Evolutionary conservation across 2,329 filamentous ascomycete genomes (phyloP).

Genomic region (Fusarium hostae): DNA sequence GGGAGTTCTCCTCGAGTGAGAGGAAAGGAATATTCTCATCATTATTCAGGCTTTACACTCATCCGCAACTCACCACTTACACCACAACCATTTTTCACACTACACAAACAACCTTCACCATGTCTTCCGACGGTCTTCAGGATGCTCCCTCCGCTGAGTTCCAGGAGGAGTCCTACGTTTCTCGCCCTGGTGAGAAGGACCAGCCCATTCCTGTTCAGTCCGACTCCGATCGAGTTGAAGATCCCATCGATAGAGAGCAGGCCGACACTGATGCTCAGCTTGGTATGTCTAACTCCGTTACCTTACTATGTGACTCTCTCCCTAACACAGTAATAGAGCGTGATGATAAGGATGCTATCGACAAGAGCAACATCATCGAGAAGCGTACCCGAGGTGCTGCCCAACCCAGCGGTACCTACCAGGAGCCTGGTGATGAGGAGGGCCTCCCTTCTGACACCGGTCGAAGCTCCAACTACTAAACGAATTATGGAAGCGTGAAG

Average conservation of each 20-base stretch:
- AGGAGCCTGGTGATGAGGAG: conserved; percentile 37
- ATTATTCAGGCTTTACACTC: not conserved
- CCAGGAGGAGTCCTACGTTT: conserved; percentile 32
- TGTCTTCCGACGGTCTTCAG: conserved; percentile 30
- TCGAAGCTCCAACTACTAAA: conserved; percentile 26
- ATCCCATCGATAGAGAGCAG: conserved; percentile 21
- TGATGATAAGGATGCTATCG: conserved; percentile 32
- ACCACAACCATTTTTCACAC: not conserved
- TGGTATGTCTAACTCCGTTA: not conserved
- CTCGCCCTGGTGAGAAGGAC: conserved; percentile 33
- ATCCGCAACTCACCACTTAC: not conserved
- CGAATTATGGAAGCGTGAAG: not conserved
- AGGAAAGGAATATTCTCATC: accelerated
- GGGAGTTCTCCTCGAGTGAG: not conserved
- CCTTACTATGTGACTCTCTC: accelerated
- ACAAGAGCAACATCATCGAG: conserved; percentile 35
- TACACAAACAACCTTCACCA: not conserved
- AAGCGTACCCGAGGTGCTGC: conserved; percentile 33
- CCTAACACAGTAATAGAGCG: conserved; percentile 17
- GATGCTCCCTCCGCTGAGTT: conserved; percentile 23
- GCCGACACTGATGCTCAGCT: conserved; percentile 36
- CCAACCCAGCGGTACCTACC: conserved; percentile 29
- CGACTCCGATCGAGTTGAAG: conserved; percentile 32
- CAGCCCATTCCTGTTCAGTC: conserved; percentile 36
- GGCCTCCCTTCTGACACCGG: conserved; percentile 33